Evolutionary conservation across 768 basidiomycete species (phyloP).

Genomic region (Suillus subaureus): DNA sequence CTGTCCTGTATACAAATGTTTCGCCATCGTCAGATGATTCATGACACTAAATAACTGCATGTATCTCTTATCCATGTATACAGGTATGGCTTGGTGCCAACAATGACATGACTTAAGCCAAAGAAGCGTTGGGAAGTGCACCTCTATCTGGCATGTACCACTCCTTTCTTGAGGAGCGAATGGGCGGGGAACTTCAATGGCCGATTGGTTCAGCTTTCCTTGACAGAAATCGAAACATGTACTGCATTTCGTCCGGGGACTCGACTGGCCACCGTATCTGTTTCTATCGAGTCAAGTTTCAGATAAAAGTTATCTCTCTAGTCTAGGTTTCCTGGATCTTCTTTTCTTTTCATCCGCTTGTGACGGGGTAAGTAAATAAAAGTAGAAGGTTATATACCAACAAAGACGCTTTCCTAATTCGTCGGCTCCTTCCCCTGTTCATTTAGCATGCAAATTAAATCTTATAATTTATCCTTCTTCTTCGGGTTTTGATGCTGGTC

Average conservation of each 20-base stretch:
- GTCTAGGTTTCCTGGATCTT: too few relatives aligned
- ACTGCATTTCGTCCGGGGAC: background rate
- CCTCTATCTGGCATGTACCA: background rate
- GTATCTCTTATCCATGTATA: background rate
- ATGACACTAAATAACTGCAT: background rate
- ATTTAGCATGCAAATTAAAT: constrained; percentile 6
- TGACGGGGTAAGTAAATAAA: background rate
- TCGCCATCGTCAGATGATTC: background rate
- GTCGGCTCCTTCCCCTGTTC: constrained; percentile 5
- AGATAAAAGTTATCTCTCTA: background rate
- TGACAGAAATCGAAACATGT: background rate
- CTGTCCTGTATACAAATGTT: too few relatives aligned
- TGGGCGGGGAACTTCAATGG: background rate
- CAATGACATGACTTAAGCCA: background rate
- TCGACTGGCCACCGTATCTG: too few relatives aligned
- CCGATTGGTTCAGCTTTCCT: background rate
- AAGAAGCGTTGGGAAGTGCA: background rate
- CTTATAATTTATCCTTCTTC: constrained; percentile 4
- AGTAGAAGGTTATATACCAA: background rate
- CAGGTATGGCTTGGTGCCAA: background rate
- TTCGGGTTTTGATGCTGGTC: background rate
- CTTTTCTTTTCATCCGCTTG: background rate
- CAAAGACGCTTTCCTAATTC: constrained; percentile 1
- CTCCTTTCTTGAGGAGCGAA: background rate
- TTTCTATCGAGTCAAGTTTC: background rate